Conservation (phyloP, 108 stramenopile genomes). For the Parietichytrium sp. region DNA sequence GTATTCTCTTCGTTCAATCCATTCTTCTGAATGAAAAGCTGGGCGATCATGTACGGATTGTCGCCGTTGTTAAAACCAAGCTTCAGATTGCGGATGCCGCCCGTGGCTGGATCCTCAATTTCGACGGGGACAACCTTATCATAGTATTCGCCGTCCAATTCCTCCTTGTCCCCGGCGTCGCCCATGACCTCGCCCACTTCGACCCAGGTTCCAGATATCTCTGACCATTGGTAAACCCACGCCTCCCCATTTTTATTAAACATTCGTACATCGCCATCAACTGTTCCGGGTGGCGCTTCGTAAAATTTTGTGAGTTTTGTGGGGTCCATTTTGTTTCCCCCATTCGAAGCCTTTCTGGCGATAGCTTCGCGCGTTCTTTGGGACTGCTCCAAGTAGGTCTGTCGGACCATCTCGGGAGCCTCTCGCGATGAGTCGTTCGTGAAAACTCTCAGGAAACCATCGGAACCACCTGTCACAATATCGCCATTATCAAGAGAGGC, state of each 20-base stretch:
- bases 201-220: constrained; percentile 12
- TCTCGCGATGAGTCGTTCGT: not conserved
- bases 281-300: not conserved
- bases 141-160: not conserved
- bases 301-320: constrained; percentile 5
- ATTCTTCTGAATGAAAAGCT: constrained; percentile 8
- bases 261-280: constrained; percentile 12
- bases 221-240: constrained; percentile 35
- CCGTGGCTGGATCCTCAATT: constrained; percentile 3
- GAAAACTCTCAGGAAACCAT: constrained; percentile 19
- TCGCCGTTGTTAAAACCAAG: constrained; percentile 33
- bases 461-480: constrained; percentile 7
- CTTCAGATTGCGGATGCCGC: constrained; percentile 20
- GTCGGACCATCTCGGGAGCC: constrained; percentile 5
- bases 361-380: not conserved
- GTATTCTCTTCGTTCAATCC: not conserved
- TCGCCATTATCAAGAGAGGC: not conserved
- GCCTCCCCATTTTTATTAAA: constrained; percentile 27
- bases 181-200: constrained; percentile 37
- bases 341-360: constrained; percentile 32
- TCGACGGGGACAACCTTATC: constrained; percentile 6
- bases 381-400: not conserved
- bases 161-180: constrained; percentile 16
- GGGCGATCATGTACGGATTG: constrained; percentile 12
- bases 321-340: constrained; percentile 31